Percentiles rank a stretch among this genome's conserved stretches.
Conservation (phyloP, 2,329 filamentous ascomycete species). For the Trichoderma breve region DNA sequence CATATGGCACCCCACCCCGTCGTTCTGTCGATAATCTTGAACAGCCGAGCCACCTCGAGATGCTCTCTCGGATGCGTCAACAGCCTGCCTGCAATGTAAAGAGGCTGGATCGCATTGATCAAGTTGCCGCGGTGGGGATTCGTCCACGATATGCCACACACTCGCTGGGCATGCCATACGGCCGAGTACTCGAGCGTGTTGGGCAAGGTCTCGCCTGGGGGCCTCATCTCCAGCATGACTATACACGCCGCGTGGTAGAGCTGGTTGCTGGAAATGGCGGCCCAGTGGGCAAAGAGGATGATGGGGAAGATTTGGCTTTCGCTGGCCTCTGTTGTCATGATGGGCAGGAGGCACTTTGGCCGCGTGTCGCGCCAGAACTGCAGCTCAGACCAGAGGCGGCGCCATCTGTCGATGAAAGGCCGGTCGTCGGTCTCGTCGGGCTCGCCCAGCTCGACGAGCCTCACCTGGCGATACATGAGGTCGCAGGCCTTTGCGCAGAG, state of each 20-base stretch:
- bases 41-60: conserved; percentile 35
- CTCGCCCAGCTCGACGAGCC: conserved; percentile 40
- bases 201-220: conserved; percentile 29
- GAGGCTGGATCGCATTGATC: conserved; percentile 52
- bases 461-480: conserved; percentile 36
- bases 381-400: conserved; percentile 44
- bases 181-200: conserved; percentile 10
- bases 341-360: conserved; percentile 38
- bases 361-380: conserved; percentile 46
- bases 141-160: conserved; percentile 51
- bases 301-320: conserved; percentile 42
- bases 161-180: conserved; percentile 32
- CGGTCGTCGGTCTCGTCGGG: conserved; percentile 40
- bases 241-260: conserved; percentile 52
- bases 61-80: conserved; percentile 44
- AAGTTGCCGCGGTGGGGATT: conserved; percentile 40
- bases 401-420: conserved; percentile 42
- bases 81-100: conserved; percentile 49
- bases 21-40: conserved; percentile 45
- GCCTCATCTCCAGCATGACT: conserved; percentile 36
- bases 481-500: conserved; percentile 50
- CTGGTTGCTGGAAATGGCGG: conserved; percentile 52
- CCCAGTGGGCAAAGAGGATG: conserved; percentile 48
- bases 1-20: conserved; percentile 51
- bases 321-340: conserved; percentile 27